Base-by-base conservation (phyloP, 2,329 filamentous ascomycete genomes). In the Botryosphaeria agaves region DNA sequence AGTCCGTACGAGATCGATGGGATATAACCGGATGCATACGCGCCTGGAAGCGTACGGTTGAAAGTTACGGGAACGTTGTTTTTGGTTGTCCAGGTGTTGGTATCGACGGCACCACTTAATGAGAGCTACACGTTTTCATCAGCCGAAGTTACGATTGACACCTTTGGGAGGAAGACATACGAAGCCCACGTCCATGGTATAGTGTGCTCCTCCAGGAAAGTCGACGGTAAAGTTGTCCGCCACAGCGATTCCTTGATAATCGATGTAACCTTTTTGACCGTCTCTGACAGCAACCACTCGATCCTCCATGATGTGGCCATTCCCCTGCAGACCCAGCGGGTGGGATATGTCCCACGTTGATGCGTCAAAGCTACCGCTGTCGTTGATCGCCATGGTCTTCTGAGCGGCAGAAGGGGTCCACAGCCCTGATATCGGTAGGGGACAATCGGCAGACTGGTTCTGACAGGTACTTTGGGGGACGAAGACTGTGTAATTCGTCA, bases 1-100 rank as follows among this genome's bases (percentile, higher is more conserved):
- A 40, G 21, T 20, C 33, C 36, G 17, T 38, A 41, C 14, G 35
- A 38, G 15, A 31, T 16, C 1, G 35, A 38, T 6, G 37, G 37
- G 7, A 38, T 36, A 18, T 34, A 29, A 15, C 35, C 36, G 7
- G 7, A 14, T 2, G 30, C n/a, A 19, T 37, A 37, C 7, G 37
- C 37, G n/a, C 24, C 31, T 8, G 28, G 24, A 3, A 38, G 20
- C 14, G 29, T 34, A 26, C 27, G 29, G 18, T 23, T 31, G 18
- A 25, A 28, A 17, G 19, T 24, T 26, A 26, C 29, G 14, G 29
- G 26, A 23, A 29, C 26, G 14, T 24, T 14, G 9, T 31, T 20
- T 14, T 9, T 11, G 17, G 32, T 24, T 28, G 28, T n/a, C 32
- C 32, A 31, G 14, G 16, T 11, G 26, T 29, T n/a, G 23, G 14